phyloP scores from a whole-genome alignment of 345 rosid genomes.

The thale cress (Arabidopsis thaliana) region TAIR10.1 NC_003070.9:10494501-10495000 shows the following conservation, averaged over 20 bases:
- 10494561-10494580: not conserved
- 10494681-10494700: too few relatives aligned
- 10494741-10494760: too few relatives aligned
- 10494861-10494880: conserved; percentile 27
- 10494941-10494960: conserved; percentile 23
- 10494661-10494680: too few relatives aligned
- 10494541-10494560: not conserved
- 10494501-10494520: not conserved
- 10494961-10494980: not conserved
- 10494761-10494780: not conserved
- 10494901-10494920: conserved; percentile 59
- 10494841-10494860: conserved; percentile 36
- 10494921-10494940: conserved; percentile 54
- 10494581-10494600: not conserved
- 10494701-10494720: too few relatives aligned
- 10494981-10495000: not conserved
- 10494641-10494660: not conserved
- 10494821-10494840: conserved; percentile 41
- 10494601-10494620: not conserved
- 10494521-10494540: not conserved
- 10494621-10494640: not conserved
- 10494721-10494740: too few relatives aligned
- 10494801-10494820: conserved; percentile 21
- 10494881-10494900: conserved; percentile 49
- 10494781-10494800: not conserved